Base-by-base conservation (phyloP, 441 rosid species). In the Arabidopsis lyrata region DNA sequence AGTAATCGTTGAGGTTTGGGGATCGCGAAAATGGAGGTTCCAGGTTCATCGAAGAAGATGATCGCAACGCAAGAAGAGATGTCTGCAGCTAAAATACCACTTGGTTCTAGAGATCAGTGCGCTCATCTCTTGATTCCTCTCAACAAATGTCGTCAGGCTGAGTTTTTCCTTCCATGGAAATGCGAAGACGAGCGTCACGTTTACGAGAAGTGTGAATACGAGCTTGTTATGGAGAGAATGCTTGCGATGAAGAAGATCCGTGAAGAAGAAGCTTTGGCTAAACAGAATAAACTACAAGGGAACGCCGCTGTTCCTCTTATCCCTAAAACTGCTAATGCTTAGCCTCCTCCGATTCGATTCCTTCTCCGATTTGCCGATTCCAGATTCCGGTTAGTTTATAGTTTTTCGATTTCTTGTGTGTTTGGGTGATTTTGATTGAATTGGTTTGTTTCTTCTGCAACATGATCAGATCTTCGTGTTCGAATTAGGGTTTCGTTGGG, bases 211-310 rank as follows among this genome's bases (percentile, higher is more conserved):
- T 95, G 99, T 66, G 95, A 85, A 61, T 93, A 93, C 88, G 98
- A 93, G 85, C 95, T 95, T 39, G 91, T 95, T 44, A 93, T 91
- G 98, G 98, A 91, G 86, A 76, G 97, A 39, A 95, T 95, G 96
- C 92, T 93, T 22, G 79, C 87, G 89, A 93, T 95, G 99, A 91
- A 92, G 89, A 92, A 90, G 91, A 95, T 95, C 84, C 96, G 93
- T 36, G 87, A 86, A 47, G 81, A 86, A 68, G 86, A 90, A 80
- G 87, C 89, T 70, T 83, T 79, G 66, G 80, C 82, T 53, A 87
- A 88, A 80, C 88, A 84, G 76, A 38, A 74, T 59, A 80, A 76
- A 53, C 56, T 71, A 9, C 81, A 82, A 53, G 87, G 83, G 44
- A 76, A 63, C 12, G 71, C 81, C 10, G 71, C 81, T 24, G 82